These are phyloP conservation scores for Coemansia sp. DNA, from an alignment of 192 early-diverging fungal species.

Conservation along the genomic window DNA sequence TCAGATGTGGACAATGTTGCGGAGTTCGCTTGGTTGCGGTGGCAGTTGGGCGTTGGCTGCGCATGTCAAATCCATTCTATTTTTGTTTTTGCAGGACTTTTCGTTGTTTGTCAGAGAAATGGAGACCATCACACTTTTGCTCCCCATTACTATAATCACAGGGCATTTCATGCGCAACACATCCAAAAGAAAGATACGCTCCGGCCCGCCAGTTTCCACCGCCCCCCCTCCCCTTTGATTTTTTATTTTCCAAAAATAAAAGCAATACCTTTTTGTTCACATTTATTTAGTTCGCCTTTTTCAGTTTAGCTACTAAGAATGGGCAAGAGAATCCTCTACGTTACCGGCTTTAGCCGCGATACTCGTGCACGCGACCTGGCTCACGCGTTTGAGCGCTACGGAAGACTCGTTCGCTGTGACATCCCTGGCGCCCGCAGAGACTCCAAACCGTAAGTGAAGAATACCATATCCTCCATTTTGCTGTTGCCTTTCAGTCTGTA, in stretches of 20 bases:
- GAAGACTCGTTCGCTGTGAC: conserved; percentile 82
- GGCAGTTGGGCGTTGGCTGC: too few relatives aligned
- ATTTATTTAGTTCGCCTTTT: neutral
- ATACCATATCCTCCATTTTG: neutral
- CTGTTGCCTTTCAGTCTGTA: too few relatives aligned
- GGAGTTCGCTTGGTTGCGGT: too few relatives aligned
- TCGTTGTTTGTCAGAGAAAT: too few relatives aligned
- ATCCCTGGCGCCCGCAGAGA: conserved; percentile 72
- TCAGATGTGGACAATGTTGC: neutral
- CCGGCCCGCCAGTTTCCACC: neutral
- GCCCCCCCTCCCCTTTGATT: neutral
- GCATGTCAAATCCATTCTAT: too few relatives aligned
- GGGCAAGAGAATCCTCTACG: conserved; percentile 67
- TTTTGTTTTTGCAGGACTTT: too few relatives aligned
- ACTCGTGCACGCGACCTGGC: conserved; percentile 90
- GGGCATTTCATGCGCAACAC: neutral
- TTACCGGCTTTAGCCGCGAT: conserved; percentile 74
- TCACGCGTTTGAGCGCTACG: conserved; percentile 92
- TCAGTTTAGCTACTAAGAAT: conserved; percentile 29
- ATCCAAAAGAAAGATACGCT: neutral
- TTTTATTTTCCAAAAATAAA: neutral
- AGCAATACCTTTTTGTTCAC: neutral
- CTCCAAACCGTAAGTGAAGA: conserved; percentile 67
- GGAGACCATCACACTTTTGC: too few relatives aligned
- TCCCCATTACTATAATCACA: neutral